A percentile compares a stretch with the other conserved stretches of the same genome.
Evolutionary conservation across 2,329 filamentous ascomycete species (phyloP).

Genomic region (Fonsecaea nubica): DNA sequence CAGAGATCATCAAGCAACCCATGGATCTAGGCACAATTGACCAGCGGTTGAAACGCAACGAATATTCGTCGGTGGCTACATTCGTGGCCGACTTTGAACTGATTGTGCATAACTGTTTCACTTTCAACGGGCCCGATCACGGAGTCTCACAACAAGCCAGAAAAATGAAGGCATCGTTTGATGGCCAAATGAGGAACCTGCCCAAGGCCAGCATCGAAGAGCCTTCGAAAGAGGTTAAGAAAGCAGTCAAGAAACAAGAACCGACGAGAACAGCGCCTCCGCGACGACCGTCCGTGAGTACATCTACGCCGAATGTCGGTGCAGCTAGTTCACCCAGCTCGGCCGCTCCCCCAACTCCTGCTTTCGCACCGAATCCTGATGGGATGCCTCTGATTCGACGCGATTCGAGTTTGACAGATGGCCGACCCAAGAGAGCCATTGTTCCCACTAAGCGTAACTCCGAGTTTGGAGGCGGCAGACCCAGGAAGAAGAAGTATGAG

Average conservation of each 20-base stretch:
- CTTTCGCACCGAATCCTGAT: constrained; percentile 78
- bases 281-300: constrained; percentile 57
- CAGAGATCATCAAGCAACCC: constrained; percentile 73
- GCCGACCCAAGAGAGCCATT: constrained; percentile 89
- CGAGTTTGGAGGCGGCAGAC: constrained; percentile 81
- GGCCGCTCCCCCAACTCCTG: constrained; percentile 54
- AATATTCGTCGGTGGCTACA: constrained; percentile 73
- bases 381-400: constrained; percentile 83
- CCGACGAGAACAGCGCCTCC: constrained; percentile 52
- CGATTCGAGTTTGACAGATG: constrained; percentile 78
- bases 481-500: constrained; percentile 88
- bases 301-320: constrained; percentile 33
- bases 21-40: constrained; percentile 89
- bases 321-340: constrained; percentile 55
- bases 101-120: constrained; percentile 77
- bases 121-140: constrained; percentile 83
- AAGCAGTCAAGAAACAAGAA: constrained; percentile 51
- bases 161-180: constrained; percentile 65
- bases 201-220: constrained; percentile 65
- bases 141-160: constrained; percentile 72
- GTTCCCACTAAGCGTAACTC: constrained; percentile 92
- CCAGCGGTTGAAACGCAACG: constrained; percentile 72
- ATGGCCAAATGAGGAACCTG: constrained; percentile 66
- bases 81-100: constrained; percentile 77
- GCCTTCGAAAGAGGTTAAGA: constrained; percentile 68